Evolutionary conservation across 2,329 filamentous ascomycete species (phyloP), one percentile per base, ranked within the genome.

Genomic region (Chaetomiaceae sp.): DNA sequence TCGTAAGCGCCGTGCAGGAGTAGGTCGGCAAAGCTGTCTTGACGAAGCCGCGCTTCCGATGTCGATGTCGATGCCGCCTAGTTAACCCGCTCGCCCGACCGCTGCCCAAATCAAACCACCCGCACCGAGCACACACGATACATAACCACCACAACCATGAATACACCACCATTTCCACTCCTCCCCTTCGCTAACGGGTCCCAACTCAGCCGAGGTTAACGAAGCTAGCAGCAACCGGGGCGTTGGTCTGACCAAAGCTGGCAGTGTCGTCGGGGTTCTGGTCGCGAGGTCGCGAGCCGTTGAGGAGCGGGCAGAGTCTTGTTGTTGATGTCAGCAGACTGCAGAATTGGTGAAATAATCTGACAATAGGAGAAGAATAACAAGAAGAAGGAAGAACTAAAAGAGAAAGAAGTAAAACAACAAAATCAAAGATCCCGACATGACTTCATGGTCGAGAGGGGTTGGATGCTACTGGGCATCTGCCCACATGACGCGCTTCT

Each of bases 301-400:
- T 95, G 57, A 95, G 84, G 68, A 94, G 76, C 43, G 89, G 89
- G 68, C 89, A 95, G 64, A 91, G 80, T 69, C 85, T 90, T 78
- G 67, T 32, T 32, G 53, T 52, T 51, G 54, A 54, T 21, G 52
- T 56, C 48, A 55, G 53, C 32, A 27, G 23, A 25, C 7, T 14
- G 34, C 32, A 13, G 20, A 38, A 21, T 1, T n/a, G 4, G n/a
- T 16, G 11, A 5, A 32, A 34, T 8, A 13, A 13, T 6, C 20
- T 20, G 11, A 23, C 21, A 9, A 10, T 8, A 21, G 8, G 27
- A 25, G 33, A 33, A 43, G 64, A 69, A 67, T 62, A 58, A 44
- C 48, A 21, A 59, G 21, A 54, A 53, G 41, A 48, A 25, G 1
- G 37, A 58, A 64, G 58, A 61, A 59, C 62, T 60, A 57, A 60